phyloP scores from a whole-genome alignment of 1,284 basidiomycete genomes.

The Ustilago bromivora region DNA sequence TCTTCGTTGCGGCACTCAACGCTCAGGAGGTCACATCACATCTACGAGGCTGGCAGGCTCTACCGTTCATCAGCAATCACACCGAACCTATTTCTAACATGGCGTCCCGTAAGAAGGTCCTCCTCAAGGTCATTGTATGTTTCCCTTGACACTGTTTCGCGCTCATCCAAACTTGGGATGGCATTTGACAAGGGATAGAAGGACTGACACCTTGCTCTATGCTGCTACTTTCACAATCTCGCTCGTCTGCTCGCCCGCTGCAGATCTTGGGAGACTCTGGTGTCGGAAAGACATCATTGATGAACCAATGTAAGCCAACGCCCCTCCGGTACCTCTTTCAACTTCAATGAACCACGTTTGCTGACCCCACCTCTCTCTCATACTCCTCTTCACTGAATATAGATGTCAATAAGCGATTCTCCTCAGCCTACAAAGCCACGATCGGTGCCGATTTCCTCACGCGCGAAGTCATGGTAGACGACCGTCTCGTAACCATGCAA shows the following conservation, averaged over 20 bases:
- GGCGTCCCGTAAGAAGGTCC: slow-evolving; percentile 78
- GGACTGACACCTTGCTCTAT: slow-evolving; percentile 4
- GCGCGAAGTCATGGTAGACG: slow-evolving; percentile 98
- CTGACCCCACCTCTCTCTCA: neutral
- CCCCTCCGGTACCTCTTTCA: neutral
- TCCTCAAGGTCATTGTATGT: slow-evolving; percentile 79
- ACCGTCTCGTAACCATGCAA: slow-evolving; percentile 95
- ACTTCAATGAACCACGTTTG: neutral
- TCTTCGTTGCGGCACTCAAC: neutral
- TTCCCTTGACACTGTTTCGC: neutral
- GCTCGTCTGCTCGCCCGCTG: neutral
- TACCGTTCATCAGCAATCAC: neutral
- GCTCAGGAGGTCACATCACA: neutral
- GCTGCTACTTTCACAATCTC: neutral
- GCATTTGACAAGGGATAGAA: neutral
- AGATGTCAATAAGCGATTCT: slow-evolving; percentile 99
- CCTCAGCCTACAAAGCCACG: slow-evolving; percentile 91
- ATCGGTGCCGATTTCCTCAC: slow-evolving; percentile 77
- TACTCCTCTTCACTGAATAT: neutral
- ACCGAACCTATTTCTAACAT: slow-evolving; percentile 61
- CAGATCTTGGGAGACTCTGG: slow-evolving; percentile 71
- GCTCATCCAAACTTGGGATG: neutral
- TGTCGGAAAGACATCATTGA: slow-evolving; percentile 99
- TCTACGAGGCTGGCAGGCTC: neutral
- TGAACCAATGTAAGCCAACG: slow-evolving; percentile 84